Base-by-base conservation (phyloP, 345 rosid genomes). In the Alliaria petiolata region DNA sequence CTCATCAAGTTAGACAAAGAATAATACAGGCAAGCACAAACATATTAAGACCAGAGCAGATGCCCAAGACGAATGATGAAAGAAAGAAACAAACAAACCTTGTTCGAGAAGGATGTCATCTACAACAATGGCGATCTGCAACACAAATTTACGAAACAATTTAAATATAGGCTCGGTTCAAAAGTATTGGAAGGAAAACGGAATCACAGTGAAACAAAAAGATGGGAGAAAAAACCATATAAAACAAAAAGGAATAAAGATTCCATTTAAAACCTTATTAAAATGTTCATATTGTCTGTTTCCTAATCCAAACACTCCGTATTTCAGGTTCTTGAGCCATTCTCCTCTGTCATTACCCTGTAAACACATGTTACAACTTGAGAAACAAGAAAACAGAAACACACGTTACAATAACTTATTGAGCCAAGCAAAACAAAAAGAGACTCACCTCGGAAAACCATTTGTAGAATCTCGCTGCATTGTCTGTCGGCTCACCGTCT, bases 401-500 rank as follows among this genome's bases (percentile, higher is more conserved):
- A 54, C 25, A 57, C 43, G 63, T 17, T 43, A 64, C 51, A 3
- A 0, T 0, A 47, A 38, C 19, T 0, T 36, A 15, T 4, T 6
- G 0, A 49, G 15, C 20, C 44, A 55, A 62, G 26, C 57, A 44
- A 31, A 65, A 57, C 46, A 15, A 52, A 15, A 52, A 14, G 17
- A 70, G 59, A 71, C 61, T 69, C 62, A 95, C 98, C 90, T 95
- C 99, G 3, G 85, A 81, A 66, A 95, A 88, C 99, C 99, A 95
- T 83, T 95, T 95, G 74, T 86, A 90, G 83, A 95, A 95, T 84
- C 97, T 90, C 3, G 99, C 99, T 1, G 99, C 99, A 72, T 95
- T 95, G 31, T 95, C 99, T 0, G 99, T 95, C 11, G 99, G 99
- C 75, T 95, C 99, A 46, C 99, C 99, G 67, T 95, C 99, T 81